These are phyloP conservation scores for Cupressus sempervirens DNA, from an alignment of 75 land plant genomes.

Conservation along the genomic window DNA sequence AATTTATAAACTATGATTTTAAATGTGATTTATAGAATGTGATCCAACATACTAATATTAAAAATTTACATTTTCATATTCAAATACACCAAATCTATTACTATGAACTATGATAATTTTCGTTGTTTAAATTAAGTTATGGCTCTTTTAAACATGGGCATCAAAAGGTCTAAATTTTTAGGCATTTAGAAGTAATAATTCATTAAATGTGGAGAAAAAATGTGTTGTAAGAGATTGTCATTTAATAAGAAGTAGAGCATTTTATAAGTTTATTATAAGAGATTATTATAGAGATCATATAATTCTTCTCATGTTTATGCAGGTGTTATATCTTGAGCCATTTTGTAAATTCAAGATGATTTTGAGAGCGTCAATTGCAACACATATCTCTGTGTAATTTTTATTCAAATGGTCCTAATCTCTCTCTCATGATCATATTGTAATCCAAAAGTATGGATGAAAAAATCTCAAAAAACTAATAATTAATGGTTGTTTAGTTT, in stretches of 20 bases:
- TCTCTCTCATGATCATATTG: not conserved
- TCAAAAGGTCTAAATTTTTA: not conserved
- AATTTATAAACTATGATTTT: no score
- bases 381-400: constrained; percentile 56
- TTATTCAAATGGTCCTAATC: not conserved
- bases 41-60: no score
- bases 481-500: not conserved
- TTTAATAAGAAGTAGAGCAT: no score
- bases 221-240: not conserved
- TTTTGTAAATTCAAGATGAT: constrained; percentile 71
- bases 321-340: constrained; percentile 86
- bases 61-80: no score
- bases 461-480: not conserved
- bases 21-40: no score
- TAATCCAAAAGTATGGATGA: not conserved
- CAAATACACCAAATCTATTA: no score
- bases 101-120: no score
- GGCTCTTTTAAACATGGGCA: no score
- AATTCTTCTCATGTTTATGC: not conserved
- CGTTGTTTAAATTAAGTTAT: no score
- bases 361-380: constrained; percentile 49
- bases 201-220: not conserved
- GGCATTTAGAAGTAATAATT: not conserved
- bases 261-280: not conserved
- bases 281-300: no score